Conservation (phyloP, 768 basidiomycete species). For the Termitomyces sp. region DNA sequence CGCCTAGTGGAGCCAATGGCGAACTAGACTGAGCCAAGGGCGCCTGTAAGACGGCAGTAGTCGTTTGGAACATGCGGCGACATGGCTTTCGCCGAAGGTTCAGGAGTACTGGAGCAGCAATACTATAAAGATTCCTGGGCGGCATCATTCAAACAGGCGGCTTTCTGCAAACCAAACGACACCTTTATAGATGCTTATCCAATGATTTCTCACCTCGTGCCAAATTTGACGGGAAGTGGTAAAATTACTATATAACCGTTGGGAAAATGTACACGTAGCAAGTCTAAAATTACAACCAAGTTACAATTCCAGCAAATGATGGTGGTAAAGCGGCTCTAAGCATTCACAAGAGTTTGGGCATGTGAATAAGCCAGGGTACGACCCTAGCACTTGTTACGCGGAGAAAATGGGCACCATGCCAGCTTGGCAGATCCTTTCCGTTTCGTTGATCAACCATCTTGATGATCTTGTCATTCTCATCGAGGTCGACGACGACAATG, state of each 20-base stretch:
- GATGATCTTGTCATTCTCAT: slow-evolving; percentile 57
- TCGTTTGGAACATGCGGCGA: not conserved
- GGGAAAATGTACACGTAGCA: slow-evolving; percentile 4
- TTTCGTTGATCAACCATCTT: slow-evolving; percentile 55
- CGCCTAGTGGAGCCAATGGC: slow-evolving; percentile 55
- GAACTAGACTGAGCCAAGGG: slow-evolving; percentile 34
- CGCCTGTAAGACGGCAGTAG: not conserved
- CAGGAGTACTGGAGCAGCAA: not conserved
- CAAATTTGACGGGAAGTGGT: not conserved
- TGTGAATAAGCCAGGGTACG: slow-evolving; percentile 44
- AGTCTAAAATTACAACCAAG: not conserved
- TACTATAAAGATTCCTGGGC: not conserved
- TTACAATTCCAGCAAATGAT: not conserved
- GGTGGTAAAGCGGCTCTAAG: no score
- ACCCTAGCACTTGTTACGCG: slow-evolving; percentile 46
- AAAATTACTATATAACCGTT: not conserved
- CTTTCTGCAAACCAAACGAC: no score
- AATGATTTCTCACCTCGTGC: not conserved
- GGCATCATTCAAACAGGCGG: not conserved
- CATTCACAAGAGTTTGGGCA: slow-evolving; percentile 37
- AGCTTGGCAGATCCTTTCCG: slow-evolving; percentile 45
- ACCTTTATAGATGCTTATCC: not conserved
- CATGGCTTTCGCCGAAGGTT: not conserved
- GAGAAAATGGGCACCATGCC: slow-evolving; percentile 41
- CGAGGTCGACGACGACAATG: slow-evolving; percentile 56